These are phyloP conservation scores for Naganishia vaughanmartiniae DNA, from an alignment of 768 basidiomycete species.

Conservation along the genomic window DNA sequence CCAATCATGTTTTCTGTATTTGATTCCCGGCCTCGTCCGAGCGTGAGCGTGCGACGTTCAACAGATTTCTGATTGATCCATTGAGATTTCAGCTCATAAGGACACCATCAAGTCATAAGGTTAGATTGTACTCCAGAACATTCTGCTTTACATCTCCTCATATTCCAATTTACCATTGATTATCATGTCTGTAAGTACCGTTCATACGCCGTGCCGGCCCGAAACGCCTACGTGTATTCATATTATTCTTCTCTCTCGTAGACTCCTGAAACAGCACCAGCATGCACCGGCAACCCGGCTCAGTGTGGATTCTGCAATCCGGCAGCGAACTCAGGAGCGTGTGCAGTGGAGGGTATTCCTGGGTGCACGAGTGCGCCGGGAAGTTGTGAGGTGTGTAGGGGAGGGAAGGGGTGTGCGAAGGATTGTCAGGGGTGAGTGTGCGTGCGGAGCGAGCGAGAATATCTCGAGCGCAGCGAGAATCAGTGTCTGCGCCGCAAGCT, in stretches of 20 bases:
- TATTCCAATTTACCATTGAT: too few species aligned
- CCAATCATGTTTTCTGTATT: too few species aligned
- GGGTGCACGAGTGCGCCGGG: constrained; percentile 26
- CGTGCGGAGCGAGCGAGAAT: not conserved
- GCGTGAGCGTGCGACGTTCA: too few species aligned
- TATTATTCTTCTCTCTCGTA: not conserved
- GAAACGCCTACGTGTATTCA: not conserved
- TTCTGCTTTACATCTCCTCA: too few species aligned
- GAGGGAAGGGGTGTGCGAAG: constrained; percentile 26
- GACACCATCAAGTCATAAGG: too few species aligned
- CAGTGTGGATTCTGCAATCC: constrained; percentile 30
- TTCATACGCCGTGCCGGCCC: too few species aligned
- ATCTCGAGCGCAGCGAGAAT: not conserved
- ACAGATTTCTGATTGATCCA: too few species aligned
- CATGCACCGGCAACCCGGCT: constrained; percentile 30
- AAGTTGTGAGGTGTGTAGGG: constrained; percentile 25
- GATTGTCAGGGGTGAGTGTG: constrained; percentile 29
- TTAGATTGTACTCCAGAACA: too few species aligned
- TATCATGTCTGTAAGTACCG: too few species aligned
- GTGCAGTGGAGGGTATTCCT: constrained; percentile 27
- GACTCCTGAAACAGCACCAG: constrained; percentile 15
- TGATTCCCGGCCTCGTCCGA: too few species aligned
- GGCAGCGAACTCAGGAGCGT: constrained; percentile 18
- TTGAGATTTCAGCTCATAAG: too few species aligned
- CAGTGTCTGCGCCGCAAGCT: not conserved